Conservation (phyloP, 2,329 filamentous ascomycete genomes). For the Sporothrix globosa region DNA sequence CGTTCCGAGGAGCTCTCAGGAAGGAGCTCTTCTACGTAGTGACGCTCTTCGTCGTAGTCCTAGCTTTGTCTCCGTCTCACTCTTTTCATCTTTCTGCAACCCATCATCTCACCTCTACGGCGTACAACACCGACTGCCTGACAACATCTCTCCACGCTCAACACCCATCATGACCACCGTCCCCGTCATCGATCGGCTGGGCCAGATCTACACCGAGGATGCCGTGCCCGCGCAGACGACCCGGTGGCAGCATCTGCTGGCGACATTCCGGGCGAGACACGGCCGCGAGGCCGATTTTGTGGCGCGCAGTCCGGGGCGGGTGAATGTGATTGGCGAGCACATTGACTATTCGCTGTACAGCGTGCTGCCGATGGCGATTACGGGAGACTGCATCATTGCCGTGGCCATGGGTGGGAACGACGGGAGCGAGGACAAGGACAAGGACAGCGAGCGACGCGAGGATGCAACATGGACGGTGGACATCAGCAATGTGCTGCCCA, state of each 20-base stretch:
- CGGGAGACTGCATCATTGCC: conserved; percentile 86
- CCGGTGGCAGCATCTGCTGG: conserved; percentile 75
- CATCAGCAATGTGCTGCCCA: conserved; percentile 78
- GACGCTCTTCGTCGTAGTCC: background rate
- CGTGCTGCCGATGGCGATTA: conserved; percentile 93
- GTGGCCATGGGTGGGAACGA: conserved; percentile 55
- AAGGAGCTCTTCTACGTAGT: background rate
- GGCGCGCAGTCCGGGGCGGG: conserved; percentile 85
- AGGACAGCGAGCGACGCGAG: conserved; percentile 50
- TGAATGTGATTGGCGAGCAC: conserved; percentile 99
- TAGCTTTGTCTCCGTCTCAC: background rate
- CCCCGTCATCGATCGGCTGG: conserved; percentile 72
- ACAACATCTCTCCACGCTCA: background rate
- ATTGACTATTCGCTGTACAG: conserved; percentile 98
- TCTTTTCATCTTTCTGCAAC: background rate
- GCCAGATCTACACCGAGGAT: conserved; percentile 81
- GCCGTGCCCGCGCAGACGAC: conserved; percentile 67
- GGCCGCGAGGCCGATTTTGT: conserved; percentile 76
- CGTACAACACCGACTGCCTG: too few species aligned
- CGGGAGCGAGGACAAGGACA: conserved; percentile 39
- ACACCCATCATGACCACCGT: conserved; percentile 59
- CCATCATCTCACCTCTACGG: background rate
- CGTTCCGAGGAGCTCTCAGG: conserved; percentile 20
- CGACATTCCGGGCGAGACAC: conserved; percentile 71
- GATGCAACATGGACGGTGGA: conserved; percentile 66